phyloP scores from a whole-genome alignment of 129 eudicot genomes.

The Helianthus annuus region HanXRQr2.0-SUNRISE NC_035438.2:21477453-21477952 shows the following conservation, averaged over 20 bases:
- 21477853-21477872: too few relatives aligned
- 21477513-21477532: background rate
- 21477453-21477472: background rate
- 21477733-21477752: too few relatives aligned
- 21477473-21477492: background rate
- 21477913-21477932: too few relatives aligned
- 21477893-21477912: too few relatives aligned
- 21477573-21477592: constrained; percentile 60
- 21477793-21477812: too few relatives aligned
- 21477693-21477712: background rate
- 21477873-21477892: too few relatives aligned
- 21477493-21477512: background rate
- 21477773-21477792: too few relatives aligned
- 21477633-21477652: constrained; percentile 48
- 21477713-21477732: background rate
- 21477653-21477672: background rate
- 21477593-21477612: constrained; percentile 65
- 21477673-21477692: background rate
- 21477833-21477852: too few relatives aligned
- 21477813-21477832: too few relatives aligned
- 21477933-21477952: too few relatives aligned
- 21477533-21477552: constrained; percentile 63
- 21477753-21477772: too few relatives aligned
- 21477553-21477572: constrained; percentile 43
- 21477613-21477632: constrained; percentile 68